Percentiles rank a stretch among this genome's conserved stretches.
phyloP scores from a whole-genome alignment of 441 rosid species.

The Pelargonium cotyledonis region DNA sequence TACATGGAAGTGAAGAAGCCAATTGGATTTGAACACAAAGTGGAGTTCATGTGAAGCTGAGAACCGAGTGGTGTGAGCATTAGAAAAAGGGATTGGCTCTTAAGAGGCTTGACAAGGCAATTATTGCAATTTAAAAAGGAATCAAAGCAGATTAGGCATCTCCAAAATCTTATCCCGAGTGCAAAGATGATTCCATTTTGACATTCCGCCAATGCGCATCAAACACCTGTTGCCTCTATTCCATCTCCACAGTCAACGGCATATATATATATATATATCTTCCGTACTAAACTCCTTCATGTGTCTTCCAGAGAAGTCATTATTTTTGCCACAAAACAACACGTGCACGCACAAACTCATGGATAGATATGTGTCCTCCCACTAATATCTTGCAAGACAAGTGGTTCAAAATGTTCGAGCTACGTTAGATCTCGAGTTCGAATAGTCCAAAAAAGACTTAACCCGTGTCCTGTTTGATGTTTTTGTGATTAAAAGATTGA shows the following conservation, averaged over 20 bases:
- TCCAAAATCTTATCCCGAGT: not conserved
- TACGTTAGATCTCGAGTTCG: too few species aligned
- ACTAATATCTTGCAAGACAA: too few species aligned
- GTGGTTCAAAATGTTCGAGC: too few species aligned
- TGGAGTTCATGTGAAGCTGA: not conserved
- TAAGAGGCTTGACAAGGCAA: slow-evolving; percentile 8
- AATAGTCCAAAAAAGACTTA: too few species aligned
- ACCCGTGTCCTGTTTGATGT: too few species aligned
- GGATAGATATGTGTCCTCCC: too few species aligned
- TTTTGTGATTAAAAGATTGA: too few species aligned
- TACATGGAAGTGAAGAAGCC: not conserved
- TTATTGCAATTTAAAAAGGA: not conserved
- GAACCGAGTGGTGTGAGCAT: not conserved
- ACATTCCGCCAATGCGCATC: not conserved
- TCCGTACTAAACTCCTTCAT: not conserved
- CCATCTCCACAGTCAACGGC: not conserved
- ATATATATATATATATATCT: not conserved
- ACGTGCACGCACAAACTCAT: too few species aligned
- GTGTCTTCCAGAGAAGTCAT: too few species aligned
- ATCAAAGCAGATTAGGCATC: not conserved
- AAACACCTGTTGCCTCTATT: not conserved
- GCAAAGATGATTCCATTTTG: not conserved
- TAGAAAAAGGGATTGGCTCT: slow-evolving; percentile 7
- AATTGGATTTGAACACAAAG: not conserved
- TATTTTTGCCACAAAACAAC: too few species aligned